A percentile compares a stretch with the other conserved stretches of the same genome.
phyloP scores from a whole-genome alignment of 352 stramenopile genomes.

The Peronospora farinosa region DNA sequence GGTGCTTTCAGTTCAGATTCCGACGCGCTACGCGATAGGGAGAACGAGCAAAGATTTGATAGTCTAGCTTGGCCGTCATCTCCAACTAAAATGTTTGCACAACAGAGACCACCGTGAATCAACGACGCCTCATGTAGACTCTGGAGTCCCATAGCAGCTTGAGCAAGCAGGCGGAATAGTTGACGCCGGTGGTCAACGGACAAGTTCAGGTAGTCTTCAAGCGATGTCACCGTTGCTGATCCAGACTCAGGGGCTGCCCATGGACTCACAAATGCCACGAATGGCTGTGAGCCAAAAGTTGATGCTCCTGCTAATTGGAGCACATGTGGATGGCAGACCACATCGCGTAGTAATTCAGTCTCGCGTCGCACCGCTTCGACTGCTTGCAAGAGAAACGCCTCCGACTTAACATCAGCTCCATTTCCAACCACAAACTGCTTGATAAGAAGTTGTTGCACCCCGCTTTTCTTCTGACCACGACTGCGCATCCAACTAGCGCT shows the following conservation, averaged over 20 bases:
- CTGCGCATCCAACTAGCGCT: conserved; percentile 28
- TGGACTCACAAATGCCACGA: conserved; percentile 48
- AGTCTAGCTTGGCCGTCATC: conserved; percentile 53
- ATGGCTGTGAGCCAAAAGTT: conserved; percentile 37
- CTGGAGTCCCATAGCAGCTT: conserved; percentile 43
- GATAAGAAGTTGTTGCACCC: conserved; percentile 32
- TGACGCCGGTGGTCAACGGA: conserved; percentile 36
- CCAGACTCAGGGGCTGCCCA: conserved; percentile 23
- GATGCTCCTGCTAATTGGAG: conserved; percentile 52
- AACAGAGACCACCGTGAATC: conserved; percentile 48
- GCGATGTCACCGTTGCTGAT: conserved; percentile 27
- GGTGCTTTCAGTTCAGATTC: conserved; percentile 1
- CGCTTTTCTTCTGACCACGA: conserved; percentile 19
- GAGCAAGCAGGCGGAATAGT: conserved; percentile 38
- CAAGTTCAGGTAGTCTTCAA: conserved; percentile 50
- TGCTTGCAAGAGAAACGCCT: conserved; percentile 9
- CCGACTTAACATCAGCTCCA: conserved; percentile 1
- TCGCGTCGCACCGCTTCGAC: conserved; percentile 35
- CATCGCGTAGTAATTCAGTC: conserved; percentile 31
- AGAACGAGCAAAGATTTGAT: conserved; percentile 43
- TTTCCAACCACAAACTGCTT: conserved; percentile 34
- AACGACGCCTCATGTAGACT: conserved; percentile 47
- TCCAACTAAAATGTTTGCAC: conserved; percentile 51
- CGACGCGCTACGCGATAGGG: conserved; percentile 10
- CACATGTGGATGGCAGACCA: conserved; percentile 45